Base-by-base conservation (phyloP, 2,329 filamentous ascomycete genomes). In the Monosporascus sp. region DNA sequence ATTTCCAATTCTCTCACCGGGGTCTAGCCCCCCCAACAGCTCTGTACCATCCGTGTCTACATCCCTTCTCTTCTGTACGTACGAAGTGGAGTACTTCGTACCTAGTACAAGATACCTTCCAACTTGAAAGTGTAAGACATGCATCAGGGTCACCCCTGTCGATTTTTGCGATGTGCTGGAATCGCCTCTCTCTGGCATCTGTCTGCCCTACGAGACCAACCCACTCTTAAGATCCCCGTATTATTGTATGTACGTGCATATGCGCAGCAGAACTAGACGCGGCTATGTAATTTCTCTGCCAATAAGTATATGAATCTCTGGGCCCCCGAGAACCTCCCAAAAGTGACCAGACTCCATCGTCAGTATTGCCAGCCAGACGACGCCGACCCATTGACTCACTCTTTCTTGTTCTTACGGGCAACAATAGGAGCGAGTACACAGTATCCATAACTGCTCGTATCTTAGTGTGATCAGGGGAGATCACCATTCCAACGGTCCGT, bases 291-390 rank as follows among this genome's bases (percentile, higher is more conserved):
- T 45, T 15, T 15, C 42, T 45, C 42, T 46, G 3, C 22, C 14
- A 27, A 22, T 46, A 14, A 22, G 22, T 64, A 62, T 63, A 64
- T 61, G 53, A 58, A 57, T 59, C 51, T 54, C 56, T 47, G 52
- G 54, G 53, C 54, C 58, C 62, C 62, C 61, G 56, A 61, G 58
- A 55, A 44, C 56, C 58, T 59, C 57, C 56, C 20, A 54, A 51
- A 51, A 41, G 15, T 34, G 42, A 22, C 18, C 25, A 42, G 58
- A 55, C 55, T 58, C 34, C 61, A 57, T 56, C 61, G 53, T 57
- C 61, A 60, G 15, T 31, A 25, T 46, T 60, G 31, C 31, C 31
- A 34, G 31, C 54, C 57, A 48, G 49, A 58, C 49, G 54, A 54
- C 46, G 24, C 51, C 53, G 41, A 47, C 54, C 51, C 47, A 47